Evolutionary conservation across 2,329 filamentous ascomycete species (phyloP).

Genomic region (Stagonosporopsis tanaceti): DNA sequence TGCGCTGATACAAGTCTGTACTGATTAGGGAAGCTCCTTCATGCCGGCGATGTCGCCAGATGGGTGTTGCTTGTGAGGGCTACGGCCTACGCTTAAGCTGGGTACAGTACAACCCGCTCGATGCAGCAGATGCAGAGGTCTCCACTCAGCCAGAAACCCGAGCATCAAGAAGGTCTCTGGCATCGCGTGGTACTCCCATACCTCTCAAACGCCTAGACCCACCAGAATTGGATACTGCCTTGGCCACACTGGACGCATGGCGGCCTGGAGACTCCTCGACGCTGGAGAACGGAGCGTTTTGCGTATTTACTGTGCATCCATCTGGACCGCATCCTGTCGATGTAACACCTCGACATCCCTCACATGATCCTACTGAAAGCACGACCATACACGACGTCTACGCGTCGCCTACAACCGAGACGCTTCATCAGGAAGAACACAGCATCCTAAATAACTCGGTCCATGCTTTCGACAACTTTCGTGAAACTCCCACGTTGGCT

Average conservation of each 20-base stretch:
- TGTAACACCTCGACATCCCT: background rate
- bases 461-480: background rate
- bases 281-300: constrained; percentile 12
- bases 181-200: background rate
- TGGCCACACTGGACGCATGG: constrained; percentile 17
- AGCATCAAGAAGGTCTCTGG: constrained; percentile 9
- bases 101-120: constrained; percentile 15
- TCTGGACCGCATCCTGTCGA: background rate
- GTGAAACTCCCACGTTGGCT: background rate
- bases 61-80: constrained; percentile 16
- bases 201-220: constrained; percentile 2
- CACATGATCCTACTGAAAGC: background rate
- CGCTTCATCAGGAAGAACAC: background rate
- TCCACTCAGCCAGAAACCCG: background rate
- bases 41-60: constrained; percentile 16
- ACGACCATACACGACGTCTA: background rate
- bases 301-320: constrained; percentile 12
- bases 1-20: background rate
- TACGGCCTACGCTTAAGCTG: constrained; percentile 22
- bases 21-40: constrained; percentile 6
- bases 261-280: constrained; percentile 3
- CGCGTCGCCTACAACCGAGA: background rate
- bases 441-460: background rate
- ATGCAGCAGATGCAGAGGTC: background rate
- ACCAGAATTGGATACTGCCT: constrained; percentile 9